Base-by-base conservation (phyloP, 164 flowering plant species). In the Cinnamomum micranthum region DNA sequence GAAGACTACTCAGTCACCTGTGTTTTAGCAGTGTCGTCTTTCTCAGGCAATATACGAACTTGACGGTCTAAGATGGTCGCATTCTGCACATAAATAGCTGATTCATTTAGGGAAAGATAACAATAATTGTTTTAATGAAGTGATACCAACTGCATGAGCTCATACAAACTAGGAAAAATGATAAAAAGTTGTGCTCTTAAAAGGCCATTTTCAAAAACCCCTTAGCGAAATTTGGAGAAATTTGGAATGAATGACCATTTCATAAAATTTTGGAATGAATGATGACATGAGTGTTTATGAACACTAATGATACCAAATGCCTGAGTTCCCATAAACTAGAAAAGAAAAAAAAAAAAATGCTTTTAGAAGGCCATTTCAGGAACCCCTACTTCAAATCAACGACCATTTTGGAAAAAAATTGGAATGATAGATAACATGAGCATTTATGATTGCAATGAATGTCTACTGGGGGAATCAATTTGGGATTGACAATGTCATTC, bases 31-130 rank as follows among this genome's bases (percentile, higher is more conserved):
- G 60, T 1, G 60, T 1, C 3, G n/a, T 51, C 59, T 3, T 65
- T 52, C 19, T 70, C 28, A 2, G 77, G 68, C 69, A 69, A 35
- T 60, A 80, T 70, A 51, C 75, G 76, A 71, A 82, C 66, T 1
- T 62, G 75, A 25, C 24, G 47, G 33, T 69, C 79, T 70, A 50
- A 70, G 71, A 82, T 71, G 62, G 50, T 28, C 11, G 70, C 79
- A 27, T 70, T 82, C 80, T 77, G 77, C 63, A 68, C 28, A 50
- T 22, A 47, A 69, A 27, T 65, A 65, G 70, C 51, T 24, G 19
- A 41, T 0, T 11, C 14, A 50, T 13, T 20, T 31, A 22, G 17
- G 50, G 55, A 22, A 55, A 51, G 68, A 59, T 15, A 20, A 33
- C 27, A 24, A 14, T 9, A 7, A 55, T 9, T 15, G 13, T 35